These are phyloP conservation scores for Microdochium nivale DNA, from an alignment of 2,329 filamentous ascomycete genomes.

Conservation along the genomic window DNA sequence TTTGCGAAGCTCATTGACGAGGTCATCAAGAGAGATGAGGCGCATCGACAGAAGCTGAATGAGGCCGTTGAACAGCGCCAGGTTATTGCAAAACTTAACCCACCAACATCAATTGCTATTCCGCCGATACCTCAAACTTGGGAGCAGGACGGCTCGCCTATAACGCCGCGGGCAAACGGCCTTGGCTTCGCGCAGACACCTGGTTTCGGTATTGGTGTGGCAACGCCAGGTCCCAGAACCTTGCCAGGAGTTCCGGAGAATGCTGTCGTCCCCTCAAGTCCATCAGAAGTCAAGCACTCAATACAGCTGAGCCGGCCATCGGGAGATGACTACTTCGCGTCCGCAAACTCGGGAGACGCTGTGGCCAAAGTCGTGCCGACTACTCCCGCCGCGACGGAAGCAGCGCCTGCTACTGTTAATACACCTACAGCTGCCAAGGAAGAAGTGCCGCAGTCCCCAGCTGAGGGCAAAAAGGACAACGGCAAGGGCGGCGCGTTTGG, in stretches of 20 bases:
- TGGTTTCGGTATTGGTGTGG: slow-evolving; percentile 69
- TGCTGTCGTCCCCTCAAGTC: slow-evolving; percentile 28
- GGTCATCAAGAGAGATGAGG: slow-evolving; percentile 74
- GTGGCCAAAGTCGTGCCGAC: slow-evolving; percentile 25
- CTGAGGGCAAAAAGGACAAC: slow-evolving; percentile 42
- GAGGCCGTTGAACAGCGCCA: slow-evolving; percentile 51
- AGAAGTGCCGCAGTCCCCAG: slow-evolving; percentile 36
- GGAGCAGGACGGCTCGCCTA: slow-evolving; percentile 33
- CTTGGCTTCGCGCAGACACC: slow-evolving; percentile 60
- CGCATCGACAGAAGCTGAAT: slow-evolving; percentile 61
- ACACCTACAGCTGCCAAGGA: slow-evolving; percentile 31
- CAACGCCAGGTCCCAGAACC: slow-evolving; percentile 49
- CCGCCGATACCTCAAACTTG: slow-evolving; percentile 25
- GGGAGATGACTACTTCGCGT: slow-evolving; percentile 71
- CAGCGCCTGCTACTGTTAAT: slow-evolving; percentile 31
- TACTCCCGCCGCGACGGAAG: slow-evolving; percentile 24
- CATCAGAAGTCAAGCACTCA: slow-evolving; percentile 41
- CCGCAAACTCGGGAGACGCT: slow-evolving; percentile 38
- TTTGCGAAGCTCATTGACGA: slow-evolving; percentile 87
- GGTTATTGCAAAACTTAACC: slow-evolving; percentile 43
- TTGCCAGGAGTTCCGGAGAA: slow-evolving; percentile 42
- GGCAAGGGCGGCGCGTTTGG: slow-evolving; percentile 60
- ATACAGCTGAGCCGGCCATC: slow-evolving; percentile 53
- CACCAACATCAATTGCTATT: slow-evolving; percentile 50
- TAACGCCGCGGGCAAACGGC: slow-evolving; percentile 58